Base-by-base conservation (phyloP, 2,329 filamentous ascomycete genomes). In the Xylariaceae sp. region DNA sequence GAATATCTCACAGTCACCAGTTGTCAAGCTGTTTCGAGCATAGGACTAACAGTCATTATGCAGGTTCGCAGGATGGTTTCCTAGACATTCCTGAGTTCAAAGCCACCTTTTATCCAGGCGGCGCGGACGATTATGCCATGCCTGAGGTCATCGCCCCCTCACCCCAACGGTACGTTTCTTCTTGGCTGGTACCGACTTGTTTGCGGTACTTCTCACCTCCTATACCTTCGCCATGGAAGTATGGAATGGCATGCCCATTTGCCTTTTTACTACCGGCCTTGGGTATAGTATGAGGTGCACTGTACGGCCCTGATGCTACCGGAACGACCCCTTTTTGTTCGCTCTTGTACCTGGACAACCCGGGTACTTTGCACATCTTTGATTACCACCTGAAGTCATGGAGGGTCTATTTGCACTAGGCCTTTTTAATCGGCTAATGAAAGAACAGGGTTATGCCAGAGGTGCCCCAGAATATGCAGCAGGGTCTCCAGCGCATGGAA, bases 401-500 rank as follows among this genome's bases (percentile, higher is more conserved):
- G 37, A 13, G 37, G 8, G 37, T 42, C 49, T 48, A 34, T 34
- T 54, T 45, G n/a, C 13, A 42, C 13, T 45, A 45, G 42, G n/a
- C 11, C 42, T 45, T 5, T 45, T 45, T 45, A 30, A 9, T 23
- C 18, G 34, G 68, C 68, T 71, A 63, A 64, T 48, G 35, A 56
- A 18, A 56, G 49, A 61, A 64, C 75, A 96, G 91, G 79, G 86
- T 95, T 71, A 96, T 93, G 86, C 90, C 91, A 73, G 92, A 97
- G 81, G 92, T 97, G 66, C 91, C 93, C 67, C 89, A 93, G 76
- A 93, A 96, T 76, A 97, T 99, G 85, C 92, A 96, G 78, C 88
- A 96, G 71, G 93, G 90, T 76, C 84, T 99, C 66, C 89, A 93
- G 70, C 88, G 92, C 74, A 85, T 99, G 78, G 92, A 97, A 80